Evolutionary conservation across 192 early-diverging fungal species (phyloP).

Genomic region (Lunasporangiospora selenospora): DNA sequence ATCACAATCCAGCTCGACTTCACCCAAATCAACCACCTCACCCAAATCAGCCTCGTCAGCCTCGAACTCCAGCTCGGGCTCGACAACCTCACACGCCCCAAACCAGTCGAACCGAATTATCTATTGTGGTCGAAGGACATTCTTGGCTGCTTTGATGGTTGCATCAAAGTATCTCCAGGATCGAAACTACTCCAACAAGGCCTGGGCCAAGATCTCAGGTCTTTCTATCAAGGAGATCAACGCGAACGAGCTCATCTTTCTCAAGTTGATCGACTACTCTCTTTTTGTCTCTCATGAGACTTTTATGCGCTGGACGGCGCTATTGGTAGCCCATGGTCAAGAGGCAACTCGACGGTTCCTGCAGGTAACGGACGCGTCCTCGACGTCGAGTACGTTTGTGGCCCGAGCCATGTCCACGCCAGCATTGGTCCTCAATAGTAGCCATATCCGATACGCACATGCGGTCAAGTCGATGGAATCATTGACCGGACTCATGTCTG

Average conservation of each 20-base stretch:
- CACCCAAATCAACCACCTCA: conserved; percentile 4
- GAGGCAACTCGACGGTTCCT: conserved; percentile 41
- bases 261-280: conserved; percentile 80
- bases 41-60: not conserved
- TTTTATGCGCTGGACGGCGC: conserved; percentile 62
- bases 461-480: too few relatives aligned
- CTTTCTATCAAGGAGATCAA: conserved; percentile 80
- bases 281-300: conserved; percentile 67
- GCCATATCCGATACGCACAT: conserved; percentile 17
- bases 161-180: conserved; percentile 92
- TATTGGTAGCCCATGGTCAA: conserved; percentile 49
- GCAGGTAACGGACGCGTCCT: conserved; percentile 18
- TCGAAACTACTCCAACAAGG: conserved; percentile 83
- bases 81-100: conserved; percentile 2
- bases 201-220: conserved; percentile 90
- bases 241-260: conserved; percentile 78
- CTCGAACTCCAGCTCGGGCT: conserved; percentile 17
- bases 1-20: conserved; percentile 14
- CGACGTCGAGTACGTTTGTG: conserved; percentile 11
- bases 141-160: conserved; percentile 81
- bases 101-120: conserved; percentile 47
- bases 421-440: conserved; percentile 29
- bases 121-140: conserved; percentile 81
- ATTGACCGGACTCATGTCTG: too few relatives aligned
- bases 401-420: conserved; percentile 16